phyloP scores from a whole-genome alignment of 805 yeast species.

The Metschnikowia cubensis region DNA sequence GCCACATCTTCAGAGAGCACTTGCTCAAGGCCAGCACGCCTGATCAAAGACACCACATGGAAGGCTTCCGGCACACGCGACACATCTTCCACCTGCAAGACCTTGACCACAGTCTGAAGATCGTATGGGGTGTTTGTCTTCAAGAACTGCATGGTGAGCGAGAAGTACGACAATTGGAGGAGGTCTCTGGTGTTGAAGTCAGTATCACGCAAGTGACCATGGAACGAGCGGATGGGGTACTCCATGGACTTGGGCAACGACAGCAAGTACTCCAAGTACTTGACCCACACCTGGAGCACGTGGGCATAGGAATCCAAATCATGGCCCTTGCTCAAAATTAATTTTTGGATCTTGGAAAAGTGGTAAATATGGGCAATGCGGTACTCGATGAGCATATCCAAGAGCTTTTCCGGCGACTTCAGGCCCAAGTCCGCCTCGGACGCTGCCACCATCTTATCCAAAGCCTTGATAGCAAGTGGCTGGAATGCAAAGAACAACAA shows the following conservation, averaged over 20 bases:
- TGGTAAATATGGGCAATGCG: slow-evolving; percentile 34
- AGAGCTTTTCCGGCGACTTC: slow-evolving; percentile 15
- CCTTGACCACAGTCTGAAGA: slow-evolving; percentile 23
- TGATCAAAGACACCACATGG: slow-evolving; percentile 19
- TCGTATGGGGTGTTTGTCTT: slow-evolving; percentile 22
- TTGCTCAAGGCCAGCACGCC: slow-evolving; percentile 13
- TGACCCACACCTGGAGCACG: slow-evolving; percentile 33
- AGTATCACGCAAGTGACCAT: slow-evolving; percentile 10
- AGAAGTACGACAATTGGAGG: slow-evolving; percentile 30
- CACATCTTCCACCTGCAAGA: slow-evolving; percentile 23
- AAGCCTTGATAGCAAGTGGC: slow-evolving; percentile 22
- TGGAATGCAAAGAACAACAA: slow-evolving; percentile 26
- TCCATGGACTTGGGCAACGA: slow-evolving; percentile 8
- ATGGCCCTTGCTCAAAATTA: slow-evolving; percentile 10
- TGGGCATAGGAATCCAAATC: slow-evolving; percentile 18
- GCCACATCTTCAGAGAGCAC: slow-evolving; percentile 7
- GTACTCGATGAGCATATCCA: slow-evolving; percentile 27
- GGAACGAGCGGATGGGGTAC: slow-evolving; percentile 6
- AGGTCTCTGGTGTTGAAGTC: slow-evolving; percentile 16
- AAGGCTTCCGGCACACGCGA: slow-evolving; percentile 18
- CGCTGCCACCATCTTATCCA: slow-evolving; percentile 18
- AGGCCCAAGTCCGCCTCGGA: slow-evolving; percentile 11
- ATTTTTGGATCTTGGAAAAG: slow-evolving; percentile 20
- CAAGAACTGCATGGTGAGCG: slow-evolving; percentile 30
- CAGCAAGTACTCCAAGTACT: slow-evolving; percentile 24